Evolutionary conservation across 2,329 filamentous ascomycete species (phyloP).

Genomic region (Onygenales sp.): DNA sequence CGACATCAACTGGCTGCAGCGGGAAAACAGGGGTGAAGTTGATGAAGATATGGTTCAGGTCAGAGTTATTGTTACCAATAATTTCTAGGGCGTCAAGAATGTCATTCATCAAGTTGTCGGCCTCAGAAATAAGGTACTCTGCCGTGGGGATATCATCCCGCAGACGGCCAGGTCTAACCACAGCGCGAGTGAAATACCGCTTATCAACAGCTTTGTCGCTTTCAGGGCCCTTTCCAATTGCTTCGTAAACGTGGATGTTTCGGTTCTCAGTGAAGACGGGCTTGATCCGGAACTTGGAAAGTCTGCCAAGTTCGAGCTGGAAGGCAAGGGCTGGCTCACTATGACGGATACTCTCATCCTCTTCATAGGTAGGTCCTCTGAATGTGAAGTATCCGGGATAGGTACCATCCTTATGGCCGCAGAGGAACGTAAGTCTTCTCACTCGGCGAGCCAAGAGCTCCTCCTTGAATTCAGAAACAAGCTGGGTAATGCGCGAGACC

Average conservation of each 20-base stretch:
- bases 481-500: slow-evolving; percentile 60
- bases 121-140: slow-evolving; percentile 96
- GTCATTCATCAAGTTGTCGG: slow-evolving; percentile 91
- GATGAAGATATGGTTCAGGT: slow-evolving; percentile 99
- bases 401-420: slow-evolving; percentile 83
- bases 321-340: slow-evolving; percentile 93
- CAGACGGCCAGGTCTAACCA: slow-evolving; percentile 86
- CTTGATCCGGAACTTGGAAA: slow-evolving; percentile 96
- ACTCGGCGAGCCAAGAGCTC: slow-evolving; percentile 75
- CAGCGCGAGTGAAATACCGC: slow-evolving; percentile 95
- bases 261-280: slow-evolving; percentile 98
- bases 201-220: slow-evolving; percentile 64
- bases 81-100: slow-evolving; percentile 97
- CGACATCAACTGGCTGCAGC: slow-evolving; percentile 77
- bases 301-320: slow-evolving; percentile 90
- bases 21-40: slow-evolving; percentile 98
- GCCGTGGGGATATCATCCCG: slow-evolving; percentile 97
- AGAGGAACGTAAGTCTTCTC: slow-evolving; percentile 90
- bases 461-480: slow-evolving; percentile 72
- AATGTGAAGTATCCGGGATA: slow-evolving; percentile 98
- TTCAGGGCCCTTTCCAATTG: slow-evolving; percentile 85
- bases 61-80: slow-evolving; percentile 97
- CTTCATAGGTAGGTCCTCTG: slow-evolving; percentile 79
- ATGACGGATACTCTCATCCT: slow-evolving; percentile 94
- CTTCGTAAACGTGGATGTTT: slow-evolving; percentile 98